Conservation (phyloP, 768 basidiomycete genomes). For the Lactifluus subvellereus region DNA sequence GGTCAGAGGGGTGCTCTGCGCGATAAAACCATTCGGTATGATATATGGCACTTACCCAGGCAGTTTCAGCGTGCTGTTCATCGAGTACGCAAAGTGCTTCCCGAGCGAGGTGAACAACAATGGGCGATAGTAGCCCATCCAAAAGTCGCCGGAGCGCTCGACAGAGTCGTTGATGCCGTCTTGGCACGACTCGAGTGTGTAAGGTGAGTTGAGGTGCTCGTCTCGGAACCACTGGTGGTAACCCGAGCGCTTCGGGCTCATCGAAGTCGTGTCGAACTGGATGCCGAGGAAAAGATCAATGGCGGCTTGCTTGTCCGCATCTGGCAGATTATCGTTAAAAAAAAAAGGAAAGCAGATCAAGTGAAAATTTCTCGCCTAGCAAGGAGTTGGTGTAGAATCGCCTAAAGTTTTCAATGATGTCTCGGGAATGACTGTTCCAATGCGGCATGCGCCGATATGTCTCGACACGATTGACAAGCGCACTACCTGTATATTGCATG, state of each 20-base stretch:
- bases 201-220: conserved; percentile 63
- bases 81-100: conserved; percentile 88
- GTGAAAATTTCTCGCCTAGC: conserved; percentile 49
- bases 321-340: conserved; percentile 35
- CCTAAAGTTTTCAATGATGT: conserved; percentile 92
- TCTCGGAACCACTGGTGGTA: conserved; percentile 85
- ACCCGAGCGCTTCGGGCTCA: conserved; percentile 52
- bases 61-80: conserved; percentile 82
- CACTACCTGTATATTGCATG: conserved; percentile 94
- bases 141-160: conserved; percentile 61
- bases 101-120: conserved; percentile 76
- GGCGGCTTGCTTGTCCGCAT: conserved; percentile 94
- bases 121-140: conserved; percentile 87
- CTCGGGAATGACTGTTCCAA: conserved; percentile 95
- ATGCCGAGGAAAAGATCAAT: conserved; percentile 96
- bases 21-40: background rate
- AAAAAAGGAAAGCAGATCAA: background rate
- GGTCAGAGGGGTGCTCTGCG: background rate
- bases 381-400: conserved; percentile 94
- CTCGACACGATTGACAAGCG: conserved; percentile 92
- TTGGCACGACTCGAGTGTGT: conserved; percentile 59
- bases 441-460: conserved; percentile 93
- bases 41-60: conserved; percentile 52
- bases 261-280: conserved; percentile 42
- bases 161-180: conserved; percentile 56